Percentiles rank a stretch among this genome's conserved stretches.
These are phyloP conservation scores for Plasmodium coatneyi DNA, from an alignment of 169 alveolate species.

Conservation along the genomic window DNA sequence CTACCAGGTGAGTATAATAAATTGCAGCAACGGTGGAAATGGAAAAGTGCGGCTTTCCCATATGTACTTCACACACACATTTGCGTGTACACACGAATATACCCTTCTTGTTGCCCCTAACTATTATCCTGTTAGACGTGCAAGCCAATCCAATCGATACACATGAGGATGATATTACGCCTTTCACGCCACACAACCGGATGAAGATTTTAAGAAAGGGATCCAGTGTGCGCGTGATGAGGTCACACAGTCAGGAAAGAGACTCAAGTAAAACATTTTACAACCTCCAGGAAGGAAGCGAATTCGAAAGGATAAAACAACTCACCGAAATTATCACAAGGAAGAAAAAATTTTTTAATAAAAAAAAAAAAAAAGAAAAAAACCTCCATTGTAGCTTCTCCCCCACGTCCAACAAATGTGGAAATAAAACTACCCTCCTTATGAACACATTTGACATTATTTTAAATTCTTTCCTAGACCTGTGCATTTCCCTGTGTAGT, in stretches of 20 bases:
- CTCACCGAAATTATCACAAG: background rate
- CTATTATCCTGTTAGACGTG: background rate
- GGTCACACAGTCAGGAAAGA: background rate
- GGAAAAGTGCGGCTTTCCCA: background rate
- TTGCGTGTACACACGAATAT: background rate
- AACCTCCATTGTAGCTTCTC: background rate
- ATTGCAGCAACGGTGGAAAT: background rate
- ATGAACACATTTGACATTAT: constrained; percentile 51
- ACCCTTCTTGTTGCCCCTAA: background rate
- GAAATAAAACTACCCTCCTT: background rate
- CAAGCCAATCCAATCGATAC: background rate
- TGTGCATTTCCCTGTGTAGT: constrained; percentile 64
- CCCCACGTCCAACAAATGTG: background rate
- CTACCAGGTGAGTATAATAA: background rate
- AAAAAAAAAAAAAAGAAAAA: background rate
- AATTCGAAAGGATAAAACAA: background rate
- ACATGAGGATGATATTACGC: background rate
- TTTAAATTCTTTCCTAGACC: constrained; percentile 36
- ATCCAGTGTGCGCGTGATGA: background rate
- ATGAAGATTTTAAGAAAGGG: background rate
- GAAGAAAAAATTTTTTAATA: constrained; percentile 28
- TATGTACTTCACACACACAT: background rate
- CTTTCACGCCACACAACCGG: background rate
- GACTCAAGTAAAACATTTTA: background rate
- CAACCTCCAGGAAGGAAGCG: background rate